Conservation (phyloP, 2,329 filamentous ascomycete species). For the Diaporthe citriasiana region DNA sequence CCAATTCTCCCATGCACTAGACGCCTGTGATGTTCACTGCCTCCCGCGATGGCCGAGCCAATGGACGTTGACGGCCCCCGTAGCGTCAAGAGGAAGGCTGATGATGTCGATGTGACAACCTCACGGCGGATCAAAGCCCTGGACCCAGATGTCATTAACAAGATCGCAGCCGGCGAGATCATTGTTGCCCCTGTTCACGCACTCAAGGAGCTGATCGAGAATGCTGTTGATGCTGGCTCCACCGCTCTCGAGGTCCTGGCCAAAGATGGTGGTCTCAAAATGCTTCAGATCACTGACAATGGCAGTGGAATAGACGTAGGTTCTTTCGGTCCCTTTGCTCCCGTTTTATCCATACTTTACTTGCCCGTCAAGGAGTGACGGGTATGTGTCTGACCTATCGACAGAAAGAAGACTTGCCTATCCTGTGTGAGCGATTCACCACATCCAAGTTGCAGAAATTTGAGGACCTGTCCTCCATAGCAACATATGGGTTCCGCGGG, state of each 20-base stretch:
- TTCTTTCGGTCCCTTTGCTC: conserved; percentile 38
- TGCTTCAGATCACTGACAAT: conserved; percentile 97
- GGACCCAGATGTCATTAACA: conserved; percentile 95
- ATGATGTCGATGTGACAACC: conserved; percentile 47
- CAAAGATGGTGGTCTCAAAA: conserved; percentile 94
- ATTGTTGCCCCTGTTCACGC: conserved; percentile 98
- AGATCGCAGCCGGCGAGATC: conserved; percentile 98
- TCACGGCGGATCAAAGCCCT: conserved; percentile 73
- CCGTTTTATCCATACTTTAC: background rate
- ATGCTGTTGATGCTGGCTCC: conserved; percentile 96
- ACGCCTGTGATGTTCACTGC: background rate
- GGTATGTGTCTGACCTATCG: conserved; percentile 38
- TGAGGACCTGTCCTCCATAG: conserved; percentile 90
- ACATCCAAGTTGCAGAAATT: conserved; percentile 96
- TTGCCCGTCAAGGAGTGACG: background rate
- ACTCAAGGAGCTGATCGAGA: conserved; percentile 96
- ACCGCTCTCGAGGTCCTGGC: conserved; percentile 91
- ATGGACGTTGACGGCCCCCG: conserved; percentile 62
- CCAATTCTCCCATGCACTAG: background rate
- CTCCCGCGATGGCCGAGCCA: conserved; percentile 51
- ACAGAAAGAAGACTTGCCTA: conserved; percentile 89
- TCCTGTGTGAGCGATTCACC: conserved; percentile 95
- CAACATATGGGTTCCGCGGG: conserved; percentile 97
- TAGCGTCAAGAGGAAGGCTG: conserved; percentile 66
- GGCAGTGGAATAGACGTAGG: conserved; percentile 92